A percentile compares a stretch with the other conserved stretches of the same genome.
phyloP scores from a whole-genome alignment of 352 stramenopile genomes.

The Plasmopara muralis region DNA sequence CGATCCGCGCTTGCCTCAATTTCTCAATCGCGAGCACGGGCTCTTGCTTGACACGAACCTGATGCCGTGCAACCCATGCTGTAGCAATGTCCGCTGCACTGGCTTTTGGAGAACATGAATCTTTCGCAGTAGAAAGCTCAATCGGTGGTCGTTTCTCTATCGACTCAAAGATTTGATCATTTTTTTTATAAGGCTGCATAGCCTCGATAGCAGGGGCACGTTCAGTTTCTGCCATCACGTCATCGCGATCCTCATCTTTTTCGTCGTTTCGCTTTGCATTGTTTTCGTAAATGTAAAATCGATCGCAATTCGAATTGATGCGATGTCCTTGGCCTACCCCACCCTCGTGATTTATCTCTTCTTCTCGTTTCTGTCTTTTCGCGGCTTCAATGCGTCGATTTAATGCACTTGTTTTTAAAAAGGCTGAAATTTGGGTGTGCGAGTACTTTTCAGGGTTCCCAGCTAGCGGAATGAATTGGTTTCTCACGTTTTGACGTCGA shows the following conservation, averaged over 20 bases:
- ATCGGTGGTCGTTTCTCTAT: constrained; percentile 17
- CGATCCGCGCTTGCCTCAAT: constrained; percentile 25
- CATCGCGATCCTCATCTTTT: constrained; percentile 17
- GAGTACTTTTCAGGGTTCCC: constrained; percentile 93
- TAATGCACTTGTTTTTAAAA: constrained; percentile 88
- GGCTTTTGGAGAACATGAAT: constrained; percentile 12
- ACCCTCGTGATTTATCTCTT: constrained; percentile 37
- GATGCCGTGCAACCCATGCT: constrained; percentile 33
- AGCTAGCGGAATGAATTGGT: constrained; percentile 94
- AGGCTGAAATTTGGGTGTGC: constrained; percentile 92
- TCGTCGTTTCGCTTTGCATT: constrained; percentile 14
- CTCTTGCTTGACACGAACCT: constrained; percentile 35
- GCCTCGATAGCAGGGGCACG: constrained; percentile 1
- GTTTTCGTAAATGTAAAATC: constrained; percentile 72
- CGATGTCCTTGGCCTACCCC: constrained; percentile 37
- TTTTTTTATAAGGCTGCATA: constrained; percentile 15
- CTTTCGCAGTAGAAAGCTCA: constrained; percentile 6
- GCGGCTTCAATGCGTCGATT: constrained; percentile 77
- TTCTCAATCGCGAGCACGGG: constrained; percentile 42
- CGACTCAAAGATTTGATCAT: constrained; percentile 26
- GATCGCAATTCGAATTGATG: constrained; percentile 74
- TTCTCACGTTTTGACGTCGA: constrained; percentile 82
- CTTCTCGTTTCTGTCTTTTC: constrained; percentile 46
- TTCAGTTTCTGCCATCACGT: constrained; percentile 30
- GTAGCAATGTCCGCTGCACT: constrained; percentile 16